Base-by-base conservation (phyloP, 176 grass and related monocot species). In the Puccinellia tenuiflora region DNA sequence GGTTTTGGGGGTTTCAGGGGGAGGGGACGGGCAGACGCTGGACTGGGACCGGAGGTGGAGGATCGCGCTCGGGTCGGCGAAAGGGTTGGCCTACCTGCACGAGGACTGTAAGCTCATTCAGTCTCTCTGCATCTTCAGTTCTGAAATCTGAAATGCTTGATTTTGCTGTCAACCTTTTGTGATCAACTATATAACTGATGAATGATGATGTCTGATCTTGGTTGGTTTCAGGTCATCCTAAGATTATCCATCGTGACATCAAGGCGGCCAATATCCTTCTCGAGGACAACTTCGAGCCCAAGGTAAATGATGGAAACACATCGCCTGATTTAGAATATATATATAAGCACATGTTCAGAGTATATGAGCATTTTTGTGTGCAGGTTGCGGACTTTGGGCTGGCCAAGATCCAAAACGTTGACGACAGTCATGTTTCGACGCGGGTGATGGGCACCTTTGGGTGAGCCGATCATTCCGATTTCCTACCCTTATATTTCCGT, bases 301-400 rank as follows among this genome's bases (percentile, higher is more conserved):
- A 98, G 90, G 96, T 87, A 82, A 68, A 7, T 17, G 24, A 51
- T 54, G 0, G 9, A 0, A 18, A 13, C 21, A 48, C 6, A 31
- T n/a, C 4, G 3, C 1, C 15, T 53, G 22, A 0, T 54, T 83
- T 29, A 18, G 29, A 64, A 18, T 7, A 29, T 8, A n/a, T n/a
- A n/a, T n/a, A 4, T 35, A 52, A 33, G 12, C 21, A 9, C 9
- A 25, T 34, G 0, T 78, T 75, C 64, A 30, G n/a, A 35, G 42
- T 0, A 1, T n/a, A n/a, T 73, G 66, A 64, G 2, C 5, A 50
- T 86, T 26, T 79, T 3, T 11, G 13, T 84, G 13, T 84, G 20
- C 90, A 98, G 96, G 96, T 98, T 83, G 78, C 96, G 31, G 96
- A 98, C 76, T 98, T 98, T 31, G 92, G 92, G 45, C 81, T 95